Conservation (phyloP, 345 rosid genomes). For the Eutrema heterophyllum region DNA sequence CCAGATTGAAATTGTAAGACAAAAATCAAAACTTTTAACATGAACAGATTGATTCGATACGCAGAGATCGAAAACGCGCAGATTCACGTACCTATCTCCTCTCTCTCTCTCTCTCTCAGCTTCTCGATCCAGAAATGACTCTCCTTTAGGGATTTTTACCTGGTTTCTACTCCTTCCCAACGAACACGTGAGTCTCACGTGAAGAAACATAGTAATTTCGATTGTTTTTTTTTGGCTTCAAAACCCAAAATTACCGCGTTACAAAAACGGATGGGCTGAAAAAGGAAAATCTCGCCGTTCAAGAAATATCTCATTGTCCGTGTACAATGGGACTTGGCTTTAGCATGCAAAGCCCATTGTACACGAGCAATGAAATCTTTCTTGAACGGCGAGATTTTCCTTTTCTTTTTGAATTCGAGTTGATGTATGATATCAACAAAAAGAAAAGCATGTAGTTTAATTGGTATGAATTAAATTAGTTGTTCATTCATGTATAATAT, state of each 20-base stretch:
- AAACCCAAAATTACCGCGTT: background rate
- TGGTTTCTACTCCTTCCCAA: background rate
- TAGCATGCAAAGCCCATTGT: background rate
- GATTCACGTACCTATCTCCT: background rate
- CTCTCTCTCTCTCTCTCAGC: background rate
- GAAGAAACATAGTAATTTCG: background rate
- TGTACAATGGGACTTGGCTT: background rate
- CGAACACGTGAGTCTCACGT: conserved; percentile 23
- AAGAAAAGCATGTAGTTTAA: no score
- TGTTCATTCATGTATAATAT: no score
- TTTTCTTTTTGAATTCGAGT: no score
- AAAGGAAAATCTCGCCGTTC: no score
- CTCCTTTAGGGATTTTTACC: background rate
- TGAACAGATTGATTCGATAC: background rate
- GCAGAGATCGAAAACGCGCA: background rate
- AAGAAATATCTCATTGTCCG: no score
- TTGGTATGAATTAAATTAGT: no score
- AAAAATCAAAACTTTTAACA: background rate
- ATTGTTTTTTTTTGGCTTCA: background rate
- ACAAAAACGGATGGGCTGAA: background rate
- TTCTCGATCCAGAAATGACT: background rate
- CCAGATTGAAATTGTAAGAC: background rate
- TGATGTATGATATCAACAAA: no score
- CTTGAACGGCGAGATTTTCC: no score
- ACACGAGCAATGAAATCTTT: no score